Base-by-base conservation (phyloP, 208 protist genomes). In the Kentomonas sorsogonicus region DNA sequence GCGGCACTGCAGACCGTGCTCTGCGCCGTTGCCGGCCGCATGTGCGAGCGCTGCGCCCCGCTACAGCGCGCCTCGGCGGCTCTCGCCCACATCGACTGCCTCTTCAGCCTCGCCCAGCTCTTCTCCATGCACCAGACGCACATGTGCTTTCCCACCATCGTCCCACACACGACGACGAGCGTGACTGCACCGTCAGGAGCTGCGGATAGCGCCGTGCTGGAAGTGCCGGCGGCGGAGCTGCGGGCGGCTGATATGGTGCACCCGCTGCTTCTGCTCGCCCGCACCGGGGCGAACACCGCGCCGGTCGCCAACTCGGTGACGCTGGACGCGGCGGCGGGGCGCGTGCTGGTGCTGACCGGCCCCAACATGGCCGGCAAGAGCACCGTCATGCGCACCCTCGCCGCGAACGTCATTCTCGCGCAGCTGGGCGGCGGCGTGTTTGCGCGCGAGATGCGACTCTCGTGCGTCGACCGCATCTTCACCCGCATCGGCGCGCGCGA, bases 351-450 rank as follows among this genome's bases (percentile, higher is more conserved):
- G 15, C 68, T 99, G 16, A 99, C 98, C 6, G 98, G 98, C 9
- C 98, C 98, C 3, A 99, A 99, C 67, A 99, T 99, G 97, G 97
- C 97, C 16, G 98, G 98, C 31, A 99, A 99, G 72, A 98, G 92
- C 41, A 98, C 96, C 0, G 66, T 98, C 18, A 96, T 99, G 64
- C 79, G 97, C 34, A 96, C 94, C n/a, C 77, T 95, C 18, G 97
- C 95, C 39, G 62, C 97, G 10, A 89, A 91, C 27, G 76, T 98
- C 0, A 73, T 99, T 13, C 63, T 99, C 50, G 97, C 96, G 3
- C 98, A 99, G 63, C 66, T 99, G 34, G 98, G 98, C n/a, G 98
- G 97, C 31, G 93, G 72, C 23, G 91, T 99, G 30, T 79, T 95
- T 33, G 77, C 95, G 27, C 34, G 40, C n/a, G 53, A 34, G 18